Conservation (phyloP, 2,329 filamentous ascomycete species). For the Helicocarpus griseus region DNA sequence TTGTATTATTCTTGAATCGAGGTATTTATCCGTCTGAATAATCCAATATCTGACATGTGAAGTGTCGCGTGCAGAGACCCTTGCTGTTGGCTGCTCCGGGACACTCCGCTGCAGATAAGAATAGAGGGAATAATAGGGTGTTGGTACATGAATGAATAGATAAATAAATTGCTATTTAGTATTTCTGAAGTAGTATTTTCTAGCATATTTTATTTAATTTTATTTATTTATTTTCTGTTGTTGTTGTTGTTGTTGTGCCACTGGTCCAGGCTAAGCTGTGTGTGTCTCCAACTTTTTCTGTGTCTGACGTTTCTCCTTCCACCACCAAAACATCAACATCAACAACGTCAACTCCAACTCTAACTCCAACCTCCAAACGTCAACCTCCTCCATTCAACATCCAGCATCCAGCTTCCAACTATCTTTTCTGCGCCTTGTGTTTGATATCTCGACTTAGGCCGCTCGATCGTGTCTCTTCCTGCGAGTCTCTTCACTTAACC, state of each 20-base stretch:
- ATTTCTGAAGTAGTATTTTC: neutral
- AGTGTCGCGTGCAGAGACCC: conserved; percentile 2
- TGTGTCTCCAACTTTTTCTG: neutral
- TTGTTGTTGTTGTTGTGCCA: neutral
- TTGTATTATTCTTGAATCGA: too few species aligned
- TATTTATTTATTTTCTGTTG: neutral
- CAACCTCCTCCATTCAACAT: neutral
- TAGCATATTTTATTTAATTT: neutral
- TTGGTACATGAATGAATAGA: neutral
- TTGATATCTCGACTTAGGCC: too few species aligned
- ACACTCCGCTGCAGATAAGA: too few species aligned
- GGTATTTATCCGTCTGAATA: too few species aligned
- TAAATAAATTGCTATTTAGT: neutral
- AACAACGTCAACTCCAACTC: neutral
- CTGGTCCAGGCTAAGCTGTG: neutral
- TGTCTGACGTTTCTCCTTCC: neutral
- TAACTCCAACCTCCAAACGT: neutral
- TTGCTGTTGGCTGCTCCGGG: too few species aligned
- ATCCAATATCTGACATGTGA: too few species aligned
- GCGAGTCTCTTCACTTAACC: too few species aligned
- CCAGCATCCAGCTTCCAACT: neutral
- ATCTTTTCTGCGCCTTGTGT: too few species aligned
- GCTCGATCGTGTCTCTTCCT: too few species aligned
- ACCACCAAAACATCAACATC: neutral
- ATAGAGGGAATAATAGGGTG: neutral